Conservation (phyloP, 352 stramenopile species). For the Thalassiosira ordinaria region DNA sequence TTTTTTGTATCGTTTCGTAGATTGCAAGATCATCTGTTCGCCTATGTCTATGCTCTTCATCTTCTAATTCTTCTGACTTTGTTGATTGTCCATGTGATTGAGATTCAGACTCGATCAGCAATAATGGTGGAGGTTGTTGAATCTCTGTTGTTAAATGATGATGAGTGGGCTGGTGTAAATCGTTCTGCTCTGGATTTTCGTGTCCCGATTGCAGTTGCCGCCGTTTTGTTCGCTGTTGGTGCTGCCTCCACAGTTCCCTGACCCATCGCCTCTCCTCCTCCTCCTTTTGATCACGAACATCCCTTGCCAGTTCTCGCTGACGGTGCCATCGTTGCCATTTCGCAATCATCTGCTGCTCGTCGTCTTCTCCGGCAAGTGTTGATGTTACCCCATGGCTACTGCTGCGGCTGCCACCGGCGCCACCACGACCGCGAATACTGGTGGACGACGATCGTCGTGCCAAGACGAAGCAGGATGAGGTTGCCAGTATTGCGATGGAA, state of each 20-base stretch:
- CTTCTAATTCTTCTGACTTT: neutral
- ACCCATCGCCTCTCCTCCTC: neutral
- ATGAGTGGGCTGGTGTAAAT: neutral
- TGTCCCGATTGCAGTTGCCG: no score
- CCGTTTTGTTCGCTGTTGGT: neutral
- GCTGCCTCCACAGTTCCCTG: neutral
- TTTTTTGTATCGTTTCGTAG: conserved; percentile 37
- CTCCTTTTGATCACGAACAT: neutral
- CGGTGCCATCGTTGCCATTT: neutral
- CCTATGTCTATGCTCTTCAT: no score
- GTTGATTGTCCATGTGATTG: neutral
- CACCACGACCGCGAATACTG: no score
- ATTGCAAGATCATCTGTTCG: neutral
- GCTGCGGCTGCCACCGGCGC: neutral
- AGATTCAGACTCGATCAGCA: no score
- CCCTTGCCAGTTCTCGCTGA: neutral
- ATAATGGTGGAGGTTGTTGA: no score
- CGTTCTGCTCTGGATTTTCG: no score
- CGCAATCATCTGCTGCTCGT: neutral
- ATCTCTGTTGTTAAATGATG: neutral
- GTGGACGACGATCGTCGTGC: neutral
- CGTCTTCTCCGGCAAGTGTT: neutral
- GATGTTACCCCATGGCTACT: no score
- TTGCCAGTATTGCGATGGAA: neutral
- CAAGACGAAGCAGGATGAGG: neutral